Percentiles rank a stretch among this genome's conserved stretches.
Conservation (phyloP, 1,284 basidiomycete species). For the Agaricales sp. region DNA sequence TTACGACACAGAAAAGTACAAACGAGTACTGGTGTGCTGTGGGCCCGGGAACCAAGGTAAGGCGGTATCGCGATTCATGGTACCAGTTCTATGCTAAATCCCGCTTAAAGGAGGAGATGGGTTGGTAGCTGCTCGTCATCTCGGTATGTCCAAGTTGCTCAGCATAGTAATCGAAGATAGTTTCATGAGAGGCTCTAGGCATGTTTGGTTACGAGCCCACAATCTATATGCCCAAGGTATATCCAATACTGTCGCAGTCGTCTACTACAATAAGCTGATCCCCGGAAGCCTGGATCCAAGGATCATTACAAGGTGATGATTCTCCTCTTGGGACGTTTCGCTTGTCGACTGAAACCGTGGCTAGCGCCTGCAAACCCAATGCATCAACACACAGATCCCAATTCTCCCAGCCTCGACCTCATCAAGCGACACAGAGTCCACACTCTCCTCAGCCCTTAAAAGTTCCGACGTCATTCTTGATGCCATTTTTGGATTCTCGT, state of each 20-base stretch:
- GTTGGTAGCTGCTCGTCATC: constrained; percentile 90
- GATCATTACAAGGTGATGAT: constrained; percentile 70
- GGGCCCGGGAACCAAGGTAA: constrained; percentile 90
- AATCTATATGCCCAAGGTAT: constrained; percentile 87
- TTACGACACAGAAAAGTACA: constrained; percentile 58
- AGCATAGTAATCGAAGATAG: background rate
- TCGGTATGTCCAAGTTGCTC: constrained; percentile 44
- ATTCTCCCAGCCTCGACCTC: constrained; percentile 47
- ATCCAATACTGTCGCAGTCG: constrained; percentile 7
- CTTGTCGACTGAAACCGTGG: too few relatives aligned
- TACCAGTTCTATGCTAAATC: background rate
- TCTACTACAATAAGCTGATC: constrained; percentile 1
- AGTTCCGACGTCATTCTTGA: constrained; percentile 84
- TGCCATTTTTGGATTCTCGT: constrained; percentile 97
- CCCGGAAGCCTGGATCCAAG: constrained; percentile 67
- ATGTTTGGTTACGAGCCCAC: constrained; percentile 85
- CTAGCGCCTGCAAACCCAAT: constrained; percentile 77
- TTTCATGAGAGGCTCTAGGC: constrained; percentile 29
- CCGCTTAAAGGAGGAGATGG: constrained; percentile 74
- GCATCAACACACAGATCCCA: constrained; percentile 77
- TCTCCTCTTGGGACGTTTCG: background rate
- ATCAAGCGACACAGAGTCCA: too few relatives aligned
- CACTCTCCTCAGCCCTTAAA: constrained; percentile 43
- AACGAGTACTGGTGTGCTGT: constrained; percentile 82
- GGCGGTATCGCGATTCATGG: background rate